Evolutionary conservation across 306 rosid species (phyloP).

Genomic region (Quercus ilex): DNA sequence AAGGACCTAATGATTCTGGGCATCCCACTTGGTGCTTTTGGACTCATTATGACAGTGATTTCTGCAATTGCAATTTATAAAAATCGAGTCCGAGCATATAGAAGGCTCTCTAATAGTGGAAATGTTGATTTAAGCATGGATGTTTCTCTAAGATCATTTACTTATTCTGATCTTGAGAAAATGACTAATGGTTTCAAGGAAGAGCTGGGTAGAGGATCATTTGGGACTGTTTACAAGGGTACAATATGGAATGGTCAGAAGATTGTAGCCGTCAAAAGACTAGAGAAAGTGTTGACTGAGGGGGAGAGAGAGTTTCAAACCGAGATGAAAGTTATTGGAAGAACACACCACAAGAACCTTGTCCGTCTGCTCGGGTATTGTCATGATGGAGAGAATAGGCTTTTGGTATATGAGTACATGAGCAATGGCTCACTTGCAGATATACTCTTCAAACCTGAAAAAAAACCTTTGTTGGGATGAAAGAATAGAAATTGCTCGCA

Average conservation of each 20-base stretch:
- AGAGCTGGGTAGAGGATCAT: background rate
- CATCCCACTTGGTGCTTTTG: background rate
- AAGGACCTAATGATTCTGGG: background rate
- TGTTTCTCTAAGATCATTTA: background rate
- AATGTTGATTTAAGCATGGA: background rate
- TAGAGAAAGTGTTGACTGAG: background rate
- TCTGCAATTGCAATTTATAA: background rate
- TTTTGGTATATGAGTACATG: no score
- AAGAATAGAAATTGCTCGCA: background rate
- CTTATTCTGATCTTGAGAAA: background rate
- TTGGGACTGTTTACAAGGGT: background rate
- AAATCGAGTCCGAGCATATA: background rate
- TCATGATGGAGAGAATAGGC: no score
- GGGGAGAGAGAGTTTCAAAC: no score
- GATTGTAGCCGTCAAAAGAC: background rate
- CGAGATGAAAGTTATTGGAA: no score
- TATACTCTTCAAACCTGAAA: no score
- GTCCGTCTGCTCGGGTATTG: no score
- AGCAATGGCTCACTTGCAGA: no score
- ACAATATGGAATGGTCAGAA: background rate
- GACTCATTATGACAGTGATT: background rate
- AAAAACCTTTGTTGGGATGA: no score
- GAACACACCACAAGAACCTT: no score
- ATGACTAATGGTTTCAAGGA: background rate
- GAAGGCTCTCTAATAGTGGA: background rate